phyloP scores from a whole-genome alignment of 2,329 filamentous ascomycete species.

The Diplodia seriata region DNA sequence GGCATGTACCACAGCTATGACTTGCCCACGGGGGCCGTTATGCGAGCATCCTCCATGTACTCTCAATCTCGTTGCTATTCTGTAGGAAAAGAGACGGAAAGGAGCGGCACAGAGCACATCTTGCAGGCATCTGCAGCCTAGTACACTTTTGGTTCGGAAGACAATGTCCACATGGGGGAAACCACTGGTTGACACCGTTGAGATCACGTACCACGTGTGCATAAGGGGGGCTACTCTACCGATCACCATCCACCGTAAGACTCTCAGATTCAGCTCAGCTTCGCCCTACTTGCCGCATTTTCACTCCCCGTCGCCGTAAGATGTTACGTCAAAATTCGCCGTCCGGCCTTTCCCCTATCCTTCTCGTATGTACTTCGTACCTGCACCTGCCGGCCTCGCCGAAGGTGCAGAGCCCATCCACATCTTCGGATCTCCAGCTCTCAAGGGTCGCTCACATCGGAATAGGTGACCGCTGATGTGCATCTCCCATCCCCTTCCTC shows the following conservation, averaged over 20 bases:
- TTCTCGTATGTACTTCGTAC: background rate
- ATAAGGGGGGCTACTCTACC: background rate
- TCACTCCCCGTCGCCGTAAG: background rate
- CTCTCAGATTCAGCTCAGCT: background rate
- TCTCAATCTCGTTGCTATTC: background rate
- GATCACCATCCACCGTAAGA: background rate
- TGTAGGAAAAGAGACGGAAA: background rate
- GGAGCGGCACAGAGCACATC: background rate
- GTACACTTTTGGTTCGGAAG: background rate
- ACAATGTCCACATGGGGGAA: background rate
- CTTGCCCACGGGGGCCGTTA: background rate
- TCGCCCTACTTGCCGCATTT: background rate
- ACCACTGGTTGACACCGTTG: background rate
- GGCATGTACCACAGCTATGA: background rate
- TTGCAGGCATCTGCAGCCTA: background rate
- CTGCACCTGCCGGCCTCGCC: background rate
- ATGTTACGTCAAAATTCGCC: background rate
- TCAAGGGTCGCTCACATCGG: background rate
- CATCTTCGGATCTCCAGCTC: background rate
- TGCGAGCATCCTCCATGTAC: background rate
- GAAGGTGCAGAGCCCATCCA: background rate
- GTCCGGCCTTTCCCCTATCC: background rate
- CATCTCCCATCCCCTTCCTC: background rate
- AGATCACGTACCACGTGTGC: background rate
- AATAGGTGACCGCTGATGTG: background rate